Base-by-base conservation (phyloP, 2,329 filamentous ascomycete species). In the Aspergillus arachidicola region DNA sequence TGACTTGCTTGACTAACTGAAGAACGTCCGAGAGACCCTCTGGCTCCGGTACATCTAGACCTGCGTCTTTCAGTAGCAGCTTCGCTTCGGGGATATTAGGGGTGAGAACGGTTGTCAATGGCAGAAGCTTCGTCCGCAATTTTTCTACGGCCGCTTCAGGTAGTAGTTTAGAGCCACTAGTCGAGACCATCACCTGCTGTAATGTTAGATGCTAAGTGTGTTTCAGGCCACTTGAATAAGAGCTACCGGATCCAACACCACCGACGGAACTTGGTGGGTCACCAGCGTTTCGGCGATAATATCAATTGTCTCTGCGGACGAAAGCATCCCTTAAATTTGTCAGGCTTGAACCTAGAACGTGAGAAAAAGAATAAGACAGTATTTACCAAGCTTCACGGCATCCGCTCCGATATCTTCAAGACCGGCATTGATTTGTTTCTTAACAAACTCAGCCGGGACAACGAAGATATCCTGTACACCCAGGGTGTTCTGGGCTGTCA, bases 401-500 rank as follows among this genome's bases (percentile, higher is more conserved):
- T 97, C 93, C 3, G 92, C 89, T 3, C 90, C 91, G 64, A 98
- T 87, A 79, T 98, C 95, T 51, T 89, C 88, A 56, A 96, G 83
- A 38, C 91, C 92, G 28, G 91, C 90, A 79, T 94, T 89, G 64
- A 98, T 93, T 79, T 96, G 92, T 81, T 92, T 91, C 68, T 84
- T 84, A 28, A 97, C 87, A 77, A 98, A 97, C 5, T 84, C 83
- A 0, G 91, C 83, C 0, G 94, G 94, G 9, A 91, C 87, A 61
- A 90, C 81, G 73, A 97, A 92, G 58, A 98, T 92, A 67, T 86
- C 92, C 65, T 88, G 84, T 16, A 98, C 93, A 5, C 93, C 93
- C 59, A 86, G 84, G 0, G 95, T 99, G 78, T 98, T 97, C 75
- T 98, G 95, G 19, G 93, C 94, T n/a, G 95, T 99, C 73, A 99